Conservation (phyloP, 2,329 filamentous ascomycete genomes). For the Thielaviopsis punctulata region DNA sequence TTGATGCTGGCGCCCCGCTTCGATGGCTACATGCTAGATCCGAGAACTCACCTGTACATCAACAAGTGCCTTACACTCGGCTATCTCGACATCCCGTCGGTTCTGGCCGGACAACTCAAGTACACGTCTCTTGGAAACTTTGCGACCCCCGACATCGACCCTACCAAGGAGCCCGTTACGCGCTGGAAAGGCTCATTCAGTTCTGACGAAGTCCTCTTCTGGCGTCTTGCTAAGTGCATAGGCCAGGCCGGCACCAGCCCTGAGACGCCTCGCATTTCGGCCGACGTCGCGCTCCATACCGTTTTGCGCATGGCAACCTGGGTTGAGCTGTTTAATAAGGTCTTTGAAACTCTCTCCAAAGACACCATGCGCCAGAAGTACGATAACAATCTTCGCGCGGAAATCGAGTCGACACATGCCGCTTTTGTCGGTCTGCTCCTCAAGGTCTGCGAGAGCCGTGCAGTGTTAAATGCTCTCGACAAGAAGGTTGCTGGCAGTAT, state of each 20-base stretch:
- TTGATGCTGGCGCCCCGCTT: slow-evolving; percentile 39
- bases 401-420: slow-evolving; percentile 42
- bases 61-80: slow-evolving; percentile 34
- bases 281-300: slow-evolving; percentile 32
- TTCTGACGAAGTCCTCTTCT: slow-evolving; percentile 80
- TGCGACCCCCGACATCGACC: slow-evolving; percentile 12
- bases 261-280: slow-evolving; percentile 16
- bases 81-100: slow-evolving; percentile 35
- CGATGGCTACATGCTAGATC: slow-evolving; percentile 36
- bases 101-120: slow-evolving; percentile 37
- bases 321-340: slow-evolving; percentile 39
- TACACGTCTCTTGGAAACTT: slow-evolving; percentile 27
- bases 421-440: slow-evolving; percentile 48
- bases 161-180: too few relatives aligned
- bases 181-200: slow-evolving; percentile 41
- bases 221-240: slow-evolving; percentile 67
- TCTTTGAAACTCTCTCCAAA: slow-evolving; percentile 29
- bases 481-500: slow-evolving; percentile 24
- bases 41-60: slow-evolving; percentile 41
- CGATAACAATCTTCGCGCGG: slow-evolving; percentile 30
- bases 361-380: slow-evolving; percentile 31
- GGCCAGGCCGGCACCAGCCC: not conserved
- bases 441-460: slow-evolving; percentile 41
- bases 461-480: slow-evolving; percentile 35
- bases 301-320: slow-evolving; percentile 35